phyloP scores from a whole-genome alignment of 345 rosid genomes.

The Litchi chinensis region DNA sequence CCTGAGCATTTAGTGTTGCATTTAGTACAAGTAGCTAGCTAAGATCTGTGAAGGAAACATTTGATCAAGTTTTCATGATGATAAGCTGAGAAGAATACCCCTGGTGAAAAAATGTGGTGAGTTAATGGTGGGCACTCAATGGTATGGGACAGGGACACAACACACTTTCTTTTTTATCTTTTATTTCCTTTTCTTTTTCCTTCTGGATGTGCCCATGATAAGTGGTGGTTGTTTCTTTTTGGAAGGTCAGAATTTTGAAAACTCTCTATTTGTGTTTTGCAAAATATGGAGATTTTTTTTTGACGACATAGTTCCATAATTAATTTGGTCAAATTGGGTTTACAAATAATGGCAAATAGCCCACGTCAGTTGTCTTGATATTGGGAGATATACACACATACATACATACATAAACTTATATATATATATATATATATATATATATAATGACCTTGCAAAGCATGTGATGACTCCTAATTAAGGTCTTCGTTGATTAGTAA shows the following conservation, averaged over 20 bases:
- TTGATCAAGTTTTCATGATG: not conserved
- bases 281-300: not conserved
- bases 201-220: conserved; percentile 15
- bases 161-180: conserved; percentile 8
- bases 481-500: not conserved
- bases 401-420: too few species aligned
- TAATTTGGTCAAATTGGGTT: not conserved
- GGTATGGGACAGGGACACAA: conserved; percentile 10
- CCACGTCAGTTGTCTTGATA: not conserved
- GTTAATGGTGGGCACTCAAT: conserved; percentile 22
- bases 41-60: too few species aligned
- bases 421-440: not conserved
- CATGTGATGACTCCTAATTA: not conserved
- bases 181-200: conserved; percentile 16
- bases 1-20: not conserved
- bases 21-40: too few species aligned
- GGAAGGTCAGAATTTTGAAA: not conserved
- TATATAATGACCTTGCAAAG: not conserved
- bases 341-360: not conserved
- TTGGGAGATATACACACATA: too few species aligned
- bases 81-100: not conserved
- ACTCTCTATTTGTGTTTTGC: not conserved
- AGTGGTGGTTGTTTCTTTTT: not conserved
- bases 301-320: not conserved
- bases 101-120: not conserved